These are phyloP conservation scores for Neonectria punicea DNA, from an alignment of 2,329 filamentous ascomycete species.

Conservation along the genomic window DNA sequence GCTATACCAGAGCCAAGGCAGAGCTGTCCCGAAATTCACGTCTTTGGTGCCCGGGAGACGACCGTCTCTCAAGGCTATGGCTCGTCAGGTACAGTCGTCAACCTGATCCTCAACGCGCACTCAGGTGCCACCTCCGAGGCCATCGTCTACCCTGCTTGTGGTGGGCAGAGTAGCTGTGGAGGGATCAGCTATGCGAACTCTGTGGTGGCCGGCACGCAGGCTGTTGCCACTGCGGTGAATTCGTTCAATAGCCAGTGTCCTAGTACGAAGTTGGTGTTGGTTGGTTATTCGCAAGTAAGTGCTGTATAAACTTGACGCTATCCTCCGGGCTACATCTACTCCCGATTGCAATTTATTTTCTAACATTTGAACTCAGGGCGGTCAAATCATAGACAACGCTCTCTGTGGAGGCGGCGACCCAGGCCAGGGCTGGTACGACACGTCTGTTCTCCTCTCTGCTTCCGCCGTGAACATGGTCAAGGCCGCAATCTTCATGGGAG, in stretches of 20 bases:
- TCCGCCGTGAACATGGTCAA: constrained; percentile 6
- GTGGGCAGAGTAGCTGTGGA: constrained; percentile 9
- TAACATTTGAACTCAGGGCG: neutral
- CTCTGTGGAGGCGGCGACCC: constrained; percentile 4
- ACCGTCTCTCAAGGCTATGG: constrained; percentile 64
- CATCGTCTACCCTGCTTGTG: constrained; percentile 58
- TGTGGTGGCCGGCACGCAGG: constrained; percentile 3
- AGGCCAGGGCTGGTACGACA: constrained; percentile 1
- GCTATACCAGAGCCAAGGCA: neutral
- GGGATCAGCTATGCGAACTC: constrained; percentile 4
- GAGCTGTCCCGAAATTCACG: constrained; percentile 54
- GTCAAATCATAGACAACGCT: constrained; percentile 13
- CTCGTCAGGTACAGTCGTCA: constrained; percentile 60
- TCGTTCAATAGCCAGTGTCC: constrained; percentile 3
- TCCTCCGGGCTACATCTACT: too few relatives aligned
- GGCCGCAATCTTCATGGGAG: constrained; percentile 8
- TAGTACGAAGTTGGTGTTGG: neutral
- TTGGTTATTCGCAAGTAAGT: constrained; percentile 6
- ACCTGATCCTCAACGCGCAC: constrained; percentile 51
- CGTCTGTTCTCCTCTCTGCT: neutral
- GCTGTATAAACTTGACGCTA: neutral
- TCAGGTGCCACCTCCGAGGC: constrained; percentile 24
- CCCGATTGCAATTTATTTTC: neutral
- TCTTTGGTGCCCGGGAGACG: constrained; percentile 60
- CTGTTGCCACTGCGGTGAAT: constrained; percentile 8